These are phyloP conservation scores for Coemansia sp. DNA, from an alignment of 192 early-diverging fungal genomes.

Conservation along the genomic window DNA sequence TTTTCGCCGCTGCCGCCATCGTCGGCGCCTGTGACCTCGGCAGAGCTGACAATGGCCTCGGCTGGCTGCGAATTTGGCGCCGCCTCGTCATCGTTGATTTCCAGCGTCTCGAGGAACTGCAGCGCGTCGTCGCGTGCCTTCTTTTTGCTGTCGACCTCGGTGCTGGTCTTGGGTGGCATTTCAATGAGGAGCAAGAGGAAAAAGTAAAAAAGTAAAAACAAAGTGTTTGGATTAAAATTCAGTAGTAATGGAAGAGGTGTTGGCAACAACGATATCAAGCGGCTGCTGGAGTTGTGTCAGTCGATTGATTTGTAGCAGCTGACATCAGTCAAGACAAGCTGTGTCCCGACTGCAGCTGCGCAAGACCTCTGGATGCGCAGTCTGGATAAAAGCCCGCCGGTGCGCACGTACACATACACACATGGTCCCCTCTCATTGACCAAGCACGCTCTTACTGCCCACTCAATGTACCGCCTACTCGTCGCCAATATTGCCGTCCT, in stretches of 20 bases:
- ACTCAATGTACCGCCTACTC: background rate
- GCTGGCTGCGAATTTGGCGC: constrained; percentile 10
- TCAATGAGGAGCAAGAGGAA: background rate
- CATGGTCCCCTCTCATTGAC: too few species aligned
- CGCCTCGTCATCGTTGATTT: constrained; percentile 32
- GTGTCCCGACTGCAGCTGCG: too few species aligned
- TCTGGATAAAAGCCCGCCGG: background rate
- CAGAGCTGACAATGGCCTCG: background rate
- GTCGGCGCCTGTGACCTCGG: constrained; percentile 1
- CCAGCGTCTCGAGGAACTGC: constrained; percentile 52
- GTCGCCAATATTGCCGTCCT: background rate
- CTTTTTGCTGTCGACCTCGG: constrained; percentile 30
- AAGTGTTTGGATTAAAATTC: too few species aligned
- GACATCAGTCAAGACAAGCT: background rate
- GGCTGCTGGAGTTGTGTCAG: too few species aligned
- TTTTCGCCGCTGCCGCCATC: background rate
- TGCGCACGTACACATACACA: background rate
- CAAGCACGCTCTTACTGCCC: background rate
- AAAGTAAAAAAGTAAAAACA: background rate
- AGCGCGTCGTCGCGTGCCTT: constrained; percentile 57
- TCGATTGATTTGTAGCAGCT: background rate
- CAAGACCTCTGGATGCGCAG: too few species aligned
- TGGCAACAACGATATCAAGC: background rate
- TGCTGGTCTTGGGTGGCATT: constrained; percentile 36
- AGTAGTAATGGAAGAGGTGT: background rate